phyloP scores from a whole-genome alignment of 2,329 filamentous ascomycete species.

The Macroventuria anomochaeta region DNA sequence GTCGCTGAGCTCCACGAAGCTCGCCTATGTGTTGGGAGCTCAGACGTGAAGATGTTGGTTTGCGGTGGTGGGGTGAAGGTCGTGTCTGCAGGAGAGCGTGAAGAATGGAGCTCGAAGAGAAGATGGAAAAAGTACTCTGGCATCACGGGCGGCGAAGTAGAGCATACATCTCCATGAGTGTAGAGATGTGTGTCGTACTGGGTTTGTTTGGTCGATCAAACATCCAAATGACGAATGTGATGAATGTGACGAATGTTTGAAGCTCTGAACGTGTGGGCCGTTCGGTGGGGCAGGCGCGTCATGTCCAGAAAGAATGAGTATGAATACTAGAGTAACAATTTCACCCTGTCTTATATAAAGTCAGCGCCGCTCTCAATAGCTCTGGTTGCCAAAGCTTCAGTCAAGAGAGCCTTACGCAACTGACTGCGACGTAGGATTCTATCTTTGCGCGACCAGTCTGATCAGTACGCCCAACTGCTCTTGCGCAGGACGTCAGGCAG shows the following conservation, averaged over 20 bases:
- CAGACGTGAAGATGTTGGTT: constrained; percentile 55
- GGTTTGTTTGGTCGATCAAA: constrained; percentile 1
- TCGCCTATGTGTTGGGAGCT: constrained; percentile 52
- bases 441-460: too few species aligned
- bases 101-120: constrained; percentile 64
- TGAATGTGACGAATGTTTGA: too few species aligned
- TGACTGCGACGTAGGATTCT: too few species aligned
- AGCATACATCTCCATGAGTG: constrained; percentile 23
- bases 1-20: constrained; percentile 46
- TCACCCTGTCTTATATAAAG: neutral
- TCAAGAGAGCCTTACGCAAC: too few species aligned
- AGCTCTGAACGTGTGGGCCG: constrained; percentile 4
- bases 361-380: too few species aligned
- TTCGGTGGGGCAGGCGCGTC: constrained; percentile 14
- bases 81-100: constrained; percentile 38
- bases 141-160: constrained; percentile 51
- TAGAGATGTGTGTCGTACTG: neutral
- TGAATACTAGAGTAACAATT: neutral
- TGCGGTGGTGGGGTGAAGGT: constrained; percentile 50
- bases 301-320: neutral
- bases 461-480: too few species aligned
- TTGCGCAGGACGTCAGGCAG: neutral
- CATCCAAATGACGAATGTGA: constrained; percentile 2
- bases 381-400: too few species aligned
- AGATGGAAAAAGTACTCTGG: constrained; percentile 70